Evolutionary conservation across 1,284 basidiomycete species (phyloP).

Genomic region (Pholiota adiposa): DNA sequence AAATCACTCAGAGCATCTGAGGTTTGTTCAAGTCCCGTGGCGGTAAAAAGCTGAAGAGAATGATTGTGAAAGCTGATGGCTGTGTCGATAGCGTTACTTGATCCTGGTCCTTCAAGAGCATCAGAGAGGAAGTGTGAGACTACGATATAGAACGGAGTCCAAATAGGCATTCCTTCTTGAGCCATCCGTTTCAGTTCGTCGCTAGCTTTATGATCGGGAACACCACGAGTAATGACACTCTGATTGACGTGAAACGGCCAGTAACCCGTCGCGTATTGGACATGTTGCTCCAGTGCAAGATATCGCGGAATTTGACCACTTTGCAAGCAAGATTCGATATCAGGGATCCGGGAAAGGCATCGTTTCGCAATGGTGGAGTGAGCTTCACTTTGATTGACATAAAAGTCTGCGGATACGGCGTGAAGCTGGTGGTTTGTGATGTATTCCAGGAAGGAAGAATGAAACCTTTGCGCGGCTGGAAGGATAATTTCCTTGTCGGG

Average conservation of each 20-base stretch:
- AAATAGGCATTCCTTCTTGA: background rate
- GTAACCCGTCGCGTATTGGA: background rate
- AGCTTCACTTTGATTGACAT: background rate
- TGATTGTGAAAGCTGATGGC: background rate
- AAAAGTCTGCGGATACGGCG: background rate
- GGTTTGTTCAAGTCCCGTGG: background rate
- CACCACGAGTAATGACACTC: background rate
- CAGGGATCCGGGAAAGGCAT: background rate
- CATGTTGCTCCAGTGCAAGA: background rate
- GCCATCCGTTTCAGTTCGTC: background rate
- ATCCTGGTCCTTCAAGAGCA: background rate
- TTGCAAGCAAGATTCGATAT: background rate
- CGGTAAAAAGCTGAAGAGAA: background rate
- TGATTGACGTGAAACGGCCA: background rate
- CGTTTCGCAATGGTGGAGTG: background rate
- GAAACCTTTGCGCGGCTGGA: conserved; percentile 1
- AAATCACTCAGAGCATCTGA: background rate
- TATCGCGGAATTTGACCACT: background rate
- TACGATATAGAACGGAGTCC: background rate
- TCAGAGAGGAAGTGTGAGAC: background rate
- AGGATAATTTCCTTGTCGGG: background rate
- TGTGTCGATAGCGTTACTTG: background rate
- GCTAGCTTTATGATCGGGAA: background rate
- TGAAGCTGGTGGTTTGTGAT: background rate
- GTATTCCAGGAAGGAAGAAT: conserved; percentile 3